These are phyloP conservation scores for Kwoniella mangroviensis DNA, from an alignment of 768 basidiomycete species.

Conservation along the genomic window DNA sequence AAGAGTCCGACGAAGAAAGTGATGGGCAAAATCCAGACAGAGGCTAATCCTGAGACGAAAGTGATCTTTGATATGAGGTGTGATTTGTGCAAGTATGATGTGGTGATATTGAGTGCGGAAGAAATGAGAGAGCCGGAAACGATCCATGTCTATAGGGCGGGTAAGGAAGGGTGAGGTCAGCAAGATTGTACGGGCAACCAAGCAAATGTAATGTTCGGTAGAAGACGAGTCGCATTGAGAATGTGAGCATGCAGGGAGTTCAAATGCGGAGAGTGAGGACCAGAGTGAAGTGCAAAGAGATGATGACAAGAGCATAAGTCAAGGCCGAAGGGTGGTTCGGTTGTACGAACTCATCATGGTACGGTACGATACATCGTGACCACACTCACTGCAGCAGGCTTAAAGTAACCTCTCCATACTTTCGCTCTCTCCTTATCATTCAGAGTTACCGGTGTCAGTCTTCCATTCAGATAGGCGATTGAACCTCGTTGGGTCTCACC, in stretches of 20 bases:
- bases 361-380: too few species aligned
- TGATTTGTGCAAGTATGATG: conserved; percentile 14
- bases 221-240: too few species aligned
- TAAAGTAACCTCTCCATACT: conserved; percentile 18
- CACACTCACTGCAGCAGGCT: conserved; percentile 20
- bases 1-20: conserved; percentile 4
- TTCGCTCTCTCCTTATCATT: conserved; percentile 11
- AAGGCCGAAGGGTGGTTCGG: too few species aligned
- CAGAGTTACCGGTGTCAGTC: background rate
- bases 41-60: background rate
- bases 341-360: too few species aligned
- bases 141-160: conserved; percentile 15
- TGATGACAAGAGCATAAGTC: too few species aligned
- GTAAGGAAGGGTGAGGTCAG: background rate
- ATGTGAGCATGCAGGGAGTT: too few species aligned
- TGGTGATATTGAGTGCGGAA: conserved; percentile 8
- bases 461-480: conserved; percentile 22
- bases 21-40: conserved; percentile 7
- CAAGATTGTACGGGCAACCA: too few species aligned
- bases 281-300: too few species aligned
- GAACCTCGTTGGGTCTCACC: conserved; percentile 14
- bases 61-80: conserved; percentile 10
- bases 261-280: too few species aligned
- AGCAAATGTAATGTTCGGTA: too few species aligned
- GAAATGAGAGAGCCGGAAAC: conserved; percentile 4